Base-by-base conservation (phyloP, 1,139 yeast genomes). In the Hansenula lynferdii region DNA sequence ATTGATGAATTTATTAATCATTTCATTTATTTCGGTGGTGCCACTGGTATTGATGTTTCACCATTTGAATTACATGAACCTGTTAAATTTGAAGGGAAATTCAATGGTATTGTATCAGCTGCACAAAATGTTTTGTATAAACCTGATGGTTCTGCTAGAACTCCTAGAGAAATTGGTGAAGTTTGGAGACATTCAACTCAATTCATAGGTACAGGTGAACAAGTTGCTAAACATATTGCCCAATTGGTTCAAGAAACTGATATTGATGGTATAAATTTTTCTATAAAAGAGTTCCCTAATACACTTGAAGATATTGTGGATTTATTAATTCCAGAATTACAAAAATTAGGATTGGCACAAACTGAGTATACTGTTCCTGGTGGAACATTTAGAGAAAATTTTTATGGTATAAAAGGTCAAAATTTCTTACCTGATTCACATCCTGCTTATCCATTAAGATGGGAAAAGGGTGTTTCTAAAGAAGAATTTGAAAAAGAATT, bases 401-500 rank as follows among this genome's bases (percentile, higher is more conserved):
- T 29, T 8, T 18, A 30, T 44, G 31, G 31, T 29, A 8, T 8
- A 19, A 20, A 18, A 17, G 31, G 31, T 6, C 23, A 29, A 19
- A 61, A 23, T 11, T 29, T 12, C 14, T 11, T 29, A 5, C 17
- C 23, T 7, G 33, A 30, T 21, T 8, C 24, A 4, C 70, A 65
- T 42, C 69, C 69, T 9, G 69, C 69, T 8, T 45, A 62, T 43
- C 47, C 49, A 5, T 50, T 63, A 27, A 60, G 67, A 48, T 65
- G 70, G 70, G 55, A 52, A 34, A 54, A 57, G 6, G 61, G 58
- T 9, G 61, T 57, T 37, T 38, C 61, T 4, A 59, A 53, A 39
- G 62, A 61, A 38, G 65, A 62, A 21, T 62, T 61, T 43, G 69
- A 65, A 33, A n/a, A n/a, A n/a, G n/a, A n/a, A n/a, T n/a, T n/a